These are phyloP conservation scores for Penicillium hordei DNA, from an alignment of 2,329 filamentous ascomycete genomes.

Conservation along the genomic window DNA sequence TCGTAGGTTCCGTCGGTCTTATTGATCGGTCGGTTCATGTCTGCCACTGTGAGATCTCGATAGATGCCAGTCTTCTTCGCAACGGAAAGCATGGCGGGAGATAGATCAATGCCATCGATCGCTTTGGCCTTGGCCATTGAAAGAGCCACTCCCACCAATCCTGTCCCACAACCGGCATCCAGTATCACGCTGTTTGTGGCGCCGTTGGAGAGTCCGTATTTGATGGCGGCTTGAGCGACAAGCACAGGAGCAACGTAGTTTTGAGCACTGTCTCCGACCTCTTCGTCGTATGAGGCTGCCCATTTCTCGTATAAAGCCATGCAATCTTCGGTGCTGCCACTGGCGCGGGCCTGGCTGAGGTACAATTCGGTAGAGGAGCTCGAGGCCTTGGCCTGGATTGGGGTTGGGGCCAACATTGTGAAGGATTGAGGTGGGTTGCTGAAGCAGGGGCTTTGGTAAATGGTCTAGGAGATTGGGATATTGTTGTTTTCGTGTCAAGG, in stretches of 20 bases:
- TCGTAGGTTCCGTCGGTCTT: constrained; percentile 48
- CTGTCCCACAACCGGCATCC: constrained; percentile 59
- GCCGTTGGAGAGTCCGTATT: constrained; percentile 16
- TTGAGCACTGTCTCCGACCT: constrained; percentile 39
- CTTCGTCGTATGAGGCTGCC: constrained; percentile 47
- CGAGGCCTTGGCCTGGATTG: constrained; percentile 3
- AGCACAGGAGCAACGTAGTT: constrained; percentile 46
- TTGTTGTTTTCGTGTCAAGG: not conserved
- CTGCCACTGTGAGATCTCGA: constrained; percentile 45
- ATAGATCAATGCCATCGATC: constrained; percentile 57
- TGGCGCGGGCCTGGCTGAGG: constrained; percentile 42
- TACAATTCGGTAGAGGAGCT: constrained; percentile 17
- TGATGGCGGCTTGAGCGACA: constrained; percentile 37
- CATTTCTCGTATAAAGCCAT: constrained; percentile 48
- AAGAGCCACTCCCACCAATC: constrained; percentile 53
- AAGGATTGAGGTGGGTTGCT: not conserved
- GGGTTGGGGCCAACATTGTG: constrained; percentile 10
- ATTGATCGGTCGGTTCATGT: constrained; percentile 49
- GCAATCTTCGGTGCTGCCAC: constrained; percentile 38
- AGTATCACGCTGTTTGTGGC: constrained; percentile 40
- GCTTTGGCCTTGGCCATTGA: constrained; percentile 44
- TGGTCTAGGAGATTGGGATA: not conserved
- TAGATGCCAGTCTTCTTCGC: constrained; percentile 53
- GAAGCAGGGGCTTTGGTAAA: not conserved
- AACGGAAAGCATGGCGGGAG: constrained; percentile 55